These are phyloP conservation scores for Arthrobotrys entomopaga DNA, from an alignment of 2,329 filamentous ascomycete species.

Conservation along the genomic window DNA sequence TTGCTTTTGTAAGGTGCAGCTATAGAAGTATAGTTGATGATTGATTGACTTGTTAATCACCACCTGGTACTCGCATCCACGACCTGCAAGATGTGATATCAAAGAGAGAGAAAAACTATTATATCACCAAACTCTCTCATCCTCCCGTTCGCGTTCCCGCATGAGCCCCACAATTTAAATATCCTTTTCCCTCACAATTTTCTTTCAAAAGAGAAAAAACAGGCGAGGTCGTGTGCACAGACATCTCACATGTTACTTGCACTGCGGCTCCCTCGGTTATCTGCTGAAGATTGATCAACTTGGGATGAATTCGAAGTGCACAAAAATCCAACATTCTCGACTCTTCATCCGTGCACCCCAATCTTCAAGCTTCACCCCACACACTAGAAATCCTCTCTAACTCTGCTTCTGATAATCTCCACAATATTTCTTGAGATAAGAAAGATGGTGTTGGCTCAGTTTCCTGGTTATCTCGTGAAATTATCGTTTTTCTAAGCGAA, in stretches of 20 bases:
- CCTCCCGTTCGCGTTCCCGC: constrained; percentile 34
- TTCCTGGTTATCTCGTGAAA: too few relatives aligned
- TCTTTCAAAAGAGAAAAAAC: neutral
- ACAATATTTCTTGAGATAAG: too few relatives aligned
- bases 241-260: constrained; percentile 48
- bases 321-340: neutral
- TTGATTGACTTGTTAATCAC: neutral
- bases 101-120: constrained; percentile 9
- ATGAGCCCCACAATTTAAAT: constrained; percentile 19
- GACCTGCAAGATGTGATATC: constrained; percentile 19
- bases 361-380: too few relatives aligned
- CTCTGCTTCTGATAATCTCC: too few relatives aligned
- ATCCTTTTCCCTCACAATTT: neutral
- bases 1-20: too few relatives aligned
- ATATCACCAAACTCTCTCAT: constrained; percentile 16
- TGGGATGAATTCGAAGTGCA: neutral
- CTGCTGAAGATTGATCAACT: constrained; percentile 8
- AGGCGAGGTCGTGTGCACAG: constrained; percentile 34
- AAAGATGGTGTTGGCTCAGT: too few relatives aligned
- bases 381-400: too few relatives aligned
- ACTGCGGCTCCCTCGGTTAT: constrained; percentile 52
- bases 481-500: constrained; percentile 20
- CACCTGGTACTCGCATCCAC: constrained; percentile 38
- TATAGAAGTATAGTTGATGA: too few relatives aligned
- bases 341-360: too few relatives aligned